Base-by-base conservation (phyloP, 2,329 filamentous ascomycete species). In the Ceratocystis smalleyi region DNA sequence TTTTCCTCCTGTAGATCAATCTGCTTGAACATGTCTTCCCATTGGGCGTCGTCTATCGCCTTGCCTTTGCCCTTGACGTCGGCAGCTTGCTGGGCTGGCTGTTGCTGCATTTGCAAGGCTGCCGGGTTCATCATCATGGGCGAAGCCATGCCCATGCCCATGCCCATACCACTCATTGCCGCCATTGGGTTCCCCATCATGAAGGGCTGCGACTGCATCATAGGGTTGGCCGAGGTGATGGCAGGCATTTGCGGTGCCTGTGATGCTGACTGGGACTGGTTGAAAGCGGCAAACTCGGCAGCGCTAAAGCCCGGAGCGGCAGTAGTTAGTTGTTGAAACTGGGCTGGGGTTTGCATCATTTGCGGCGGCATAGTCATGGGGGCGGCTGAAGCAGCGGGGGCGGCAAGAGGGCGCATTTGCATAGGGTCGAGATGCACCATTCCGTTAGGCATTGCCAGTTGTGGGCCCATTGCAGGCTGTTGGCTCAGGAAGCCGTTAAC, bases 1-100 rank as follows among this genome's bases (percentile, higher is more conserved):
- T 79, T 77, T 63, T 77, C 74, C 61, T 80, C 77, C 67, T 79
- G 74, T 70, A 81, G 76, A 71, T 86, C 81, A 72, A 96, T 85
- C 74, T 94, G 84, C 65, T 90, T 88, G 74, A 99, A 99, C 74
- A 97, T 91, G 70, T 91, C 89, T 75, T 97, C 92, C 94, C 94
- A 97, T 72, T 95, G 87, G 71, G 87, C 79, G 70, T 99, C 92
- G 72, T 96, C 90, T 12, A 97, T 86, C 76, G 97, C 83, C 75
- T 95, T 95, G 47, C 88, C 91, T 73, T 97, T 97, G 66, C 88
- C 89, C 74, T 91, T 88, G 61, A 76, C 78, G 68, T 82, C 79
- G 54, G 74, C 73, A 63, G 74, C 74, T 70, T 78, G 78, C 68
- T 77, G 72, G 67, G 76, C 77, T 71, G 78, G 71, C 70, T 79